Conservation (phyloP, 2,329 filamentous ascomycete species). For the Atkinsonella hypoxylon region DNA sequence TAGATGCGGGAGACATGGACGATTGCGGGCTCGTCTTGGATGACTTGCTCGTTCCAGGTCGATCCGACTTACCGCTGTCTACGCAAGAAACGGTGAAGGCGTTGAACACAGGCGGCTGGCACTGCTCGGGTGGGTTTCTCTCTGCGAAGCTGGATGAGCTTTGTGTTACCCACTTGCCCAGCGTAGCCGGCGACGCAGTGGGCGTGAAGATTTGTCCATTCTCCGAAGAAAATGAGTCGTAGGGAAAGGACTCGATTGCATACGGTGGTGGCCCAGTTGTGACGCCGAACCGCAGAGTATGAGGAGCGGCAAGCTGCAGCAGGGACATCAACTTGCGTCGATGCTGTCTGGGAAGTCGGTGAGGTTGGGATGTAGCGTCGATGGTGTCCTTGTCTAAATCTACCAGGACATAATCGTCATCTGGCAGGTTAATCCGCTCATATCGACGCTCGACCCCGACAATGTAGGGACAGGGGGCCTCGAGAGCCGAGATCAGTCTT, state of each 20-base stretch:
- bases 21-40: slow-evolving; percentile 49
- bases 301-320: slow-evolving; percentile 79
- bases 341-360: slow-evolving; percentile 73
- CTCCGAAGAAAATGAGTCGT: slow-evolving; percentile 81
- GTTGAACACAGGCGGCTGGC: slow-evolving; percentile 69
- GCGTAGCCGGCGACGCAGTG: slow-evolving; percentile 53
- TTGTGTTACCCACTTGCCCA: slow-evolving; percentile 78
- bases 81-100: slow-evolving; percentile 70
- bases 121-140: slow-evolving; percentile 36
- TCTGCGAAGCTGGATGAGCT: slow-evolving; percentile 83
- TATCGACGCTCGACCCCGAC: slow-evolving; percentile 92
- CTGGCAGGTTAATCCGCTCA: slow-evolving; percentile 72
- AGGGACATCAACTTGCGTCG: slow-evolving; percentile 80
- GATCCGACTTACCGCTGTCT: slow-evolving; percentile 54
- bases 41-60: slow-evolving; percentile 64
- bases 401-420: slow-evolving; percentile 91
- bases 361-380: slow-evolving; percentile 69
- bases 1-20: slow-evolving; percentile 65
- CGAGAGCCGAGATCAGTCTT: slow-evolving; percentile 76
- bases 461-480: slow-evolving; percentile 93
- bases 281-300: slow-evolving; percentile 78
- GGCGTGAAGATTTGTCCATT: slow-evolving; percentile 69
- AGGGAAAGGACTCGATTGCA: slow-evolving; percentile 83
- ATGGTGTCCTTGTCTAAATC: slow-evolving; percentile 88
- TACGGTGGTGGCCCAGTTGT: slow-evolving; percentile 82